A percentile compares a stretch with the other conserved stretches of the same genome.
Conservation (phyloP, 495 filamentous ascomycete species). For the Bacidia gigantensis region DNA sequence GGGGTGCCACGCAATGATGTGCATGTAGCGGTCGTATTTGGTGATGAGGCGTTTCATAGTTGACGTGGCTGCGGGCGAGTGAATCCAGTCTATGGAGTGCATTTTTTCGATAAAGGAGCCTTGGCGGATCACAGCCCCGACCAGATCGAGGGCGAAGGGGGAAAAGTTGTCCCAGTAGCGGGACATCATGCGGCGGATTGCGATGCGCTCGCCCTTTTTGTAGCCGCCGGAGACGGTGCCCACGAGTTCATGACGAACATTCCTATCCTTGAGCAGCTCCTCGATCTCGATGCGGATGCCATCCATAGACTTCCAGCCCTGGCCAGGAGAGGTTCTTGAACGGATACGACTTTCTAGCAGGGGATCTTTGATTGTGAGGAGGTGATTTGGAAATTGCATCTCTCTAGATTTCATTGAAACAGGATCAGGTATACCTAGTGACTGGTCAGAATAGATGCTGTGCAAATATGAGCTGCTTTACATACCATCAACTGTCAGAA, state of each 20-base stretch:
- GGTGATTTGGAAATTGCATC: slow-evolving; percentile 44
- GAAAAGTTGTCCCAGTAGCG: slow-evolving; percentile 67
- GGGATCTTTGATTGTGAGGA: slow-evolving; percentile 25
- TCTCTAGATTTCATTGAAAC: neutral
- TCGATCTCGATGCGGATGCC: slow-evolving; percentile 25
- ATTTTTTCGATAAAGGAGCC: slow-evolving; percentile 73
- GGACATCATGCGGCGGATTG: slow-evolving; percentile 60
- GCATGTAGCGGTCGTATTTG: slow-evolving; percentile 60
- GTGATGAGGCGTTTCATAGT: slow-evolving; percentile 54
- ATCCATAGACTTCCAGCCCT: slow-evolving; percentile 22
- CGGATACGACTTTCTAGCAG: neutral
- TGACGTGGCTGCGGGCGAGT: slow-evolving; percentile 43
- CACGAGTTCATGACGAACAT: slow-evolving; percentile 22
- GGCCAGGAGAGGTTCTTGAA: neutral
- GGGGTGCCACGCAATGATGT: slow-evolving; percentile 45
- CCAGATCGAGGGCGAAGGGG: slow-evolving; percentile 58
- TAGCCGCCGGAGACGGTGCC: neutral
- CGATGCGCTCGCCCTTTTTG: slow-evolving; percentile 29
- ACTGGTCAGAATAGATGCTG: slow-evolving; percentile 16
- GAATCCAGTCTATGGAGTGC: slow-evolving; percentile 63
- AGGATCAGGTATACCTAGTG: neutral
- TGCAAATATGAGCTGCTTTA: slow-evolving; percentile 8
- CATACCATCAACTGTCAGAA: slow-evolving; percentile 30
- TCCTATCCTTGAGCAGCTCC: slow-evolving; percentile 20
- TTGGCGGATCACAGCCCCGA: slow-evolving; percentile 69